These are phyloP conservation scores for Bisporella sp. DNA, from an alignment of 2,329 filamentous ascomycete genomes.

Conservation along the genomic window DNA sequence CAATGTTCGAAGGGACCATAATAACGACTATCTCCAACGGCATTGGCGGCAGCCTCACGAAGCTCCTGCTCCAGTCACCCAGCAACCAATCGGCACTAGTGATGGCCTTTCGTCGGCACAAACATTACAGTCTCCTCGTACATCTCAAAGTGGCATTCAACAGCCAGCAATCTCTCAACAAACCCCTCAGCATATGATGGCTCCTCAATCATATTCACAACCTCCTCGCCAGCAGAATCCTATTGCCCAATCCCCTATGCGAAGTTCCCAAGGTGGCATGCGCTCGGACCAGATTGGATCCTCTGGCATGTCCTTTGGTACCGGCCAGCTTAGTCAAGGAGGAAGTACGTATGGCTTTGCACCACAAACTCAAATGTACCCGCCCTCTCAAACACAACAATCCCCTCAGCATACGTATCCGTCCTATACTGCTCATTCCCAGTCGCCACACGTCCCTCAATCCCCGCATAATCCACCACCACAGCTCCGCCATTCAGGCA, in stretches of 20 bases:
- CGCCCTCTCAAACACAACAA: constrained; percentile 53
- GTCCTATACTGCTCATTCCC: constrained; percentile 41
- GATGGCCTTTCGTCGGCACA: constrained; percentile 44
- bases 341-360: constrained; percentile 51
- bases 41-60: constrained; percentile 83
- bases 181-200: constrained; percentile 34
- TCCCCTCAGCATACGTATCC: constrained; percentile 42
- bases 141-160: constrained; percentile 44
- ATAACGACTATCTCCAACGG: constrained; percentile 71
- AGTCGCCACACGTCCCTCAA: constrained; percentile 32
- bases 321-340: constrained; percentile 44
- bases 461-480: constrained; percentile 50
- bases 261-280: constrained; percentile 52
- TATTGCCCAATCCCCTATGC: constrained; percentile 66
- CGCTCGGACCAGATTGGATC: constrained; percentile 57
- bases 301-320: constrained; percentile 50
- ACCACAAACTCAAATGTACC: constrained; percentile 57
- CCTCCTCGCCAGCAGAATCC: constrained; percentile 65
- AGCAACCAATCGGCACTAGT: constrained; percentile 29
- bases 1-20: constrained; percentile 71
- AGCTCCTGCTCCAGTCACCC: constrained; percentile 47
- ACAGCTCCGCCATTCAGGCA: constrained; percentile 51
- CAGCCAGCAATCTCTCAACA: constrained; percentile 43
- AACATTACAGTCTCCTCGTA: constrained; percentile 51
- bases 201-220: constrained; percentile 58